A percentile compares a stretch with the other conserved stretches of the same genome.
Evolutionary conservation across 2,329 filamentous ascomycete species (phyloP).

Genomic region (Cyphellophora attinorum): DNA sequence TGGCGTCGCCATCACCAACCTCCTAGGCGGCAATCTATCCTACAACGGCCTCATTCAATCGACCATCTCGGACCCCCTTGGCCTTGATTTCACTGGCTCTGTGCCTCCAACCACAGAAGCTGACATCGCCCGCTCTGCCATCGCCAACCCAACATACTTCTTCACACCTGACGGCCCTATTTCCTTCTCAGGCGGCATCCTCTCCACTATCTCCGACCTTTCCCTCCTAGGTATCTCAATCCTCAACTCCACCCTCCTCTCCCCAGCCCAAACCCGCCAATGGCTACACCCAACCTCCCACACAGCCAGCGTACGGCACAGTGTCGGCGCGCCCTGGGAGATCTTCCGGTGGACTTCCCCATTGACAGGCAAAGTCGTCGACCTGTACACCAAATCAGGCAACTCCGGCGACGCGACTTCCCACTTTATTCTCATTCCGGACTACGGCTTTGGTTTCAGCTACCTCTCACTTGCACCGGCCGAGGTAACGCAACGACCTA

Average conservation of each 20-base stretch:
- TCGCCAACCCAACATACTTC: constrained; percentile 5
- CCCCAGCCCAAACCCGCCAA: constrained; percentile 23
- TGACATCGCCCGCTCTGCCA: constrained; percentile 12
- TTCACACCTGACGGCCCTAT: constrained; percentile 8
- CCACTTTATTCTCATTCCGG: constrained; percentile 32
- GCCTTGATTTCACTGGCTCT: constrained; percentile 32
- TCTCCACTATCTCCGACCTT: constrained; percentile 28
- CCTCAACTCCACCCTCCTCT: constrained; percentile 26
- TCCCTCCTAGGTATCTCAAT: constrained; percentile 24
- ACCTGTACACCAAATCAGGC: constrained; percentile 34
- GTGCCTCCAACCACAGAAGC: constrained; percentile 21
- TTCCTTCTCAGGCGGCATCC: constrained; percentile 14
- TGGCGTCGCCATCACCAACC: constrained; percentile 35
- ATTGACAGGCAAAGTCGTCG: constrained; percentile 17
- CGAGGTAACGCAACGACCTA: constrained; percentile 28
- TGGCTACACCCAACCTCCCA: constrained; percentile 34
- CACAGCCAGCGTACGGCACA: constrained; percentile 29
- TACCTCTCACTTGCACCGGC: constrained; percentile 30
- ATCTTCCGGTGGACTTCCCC: constrained; percentile 27
- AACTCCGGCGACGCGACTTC: constrained; percentile 30
- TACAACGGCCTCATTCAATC: constrained; percentile 30
- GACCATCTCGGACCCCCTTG: constrained; percentile 32
- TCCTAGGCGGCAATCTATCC: constrained; percentile 32
- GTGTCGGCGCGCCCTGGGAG: constrained; percentile 33
- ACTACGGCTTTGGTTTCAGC: constrained; percentile 36